phyloP scores from a whole-genome alignment of 441 rosid species.

The Kokia cookei region DNA sequence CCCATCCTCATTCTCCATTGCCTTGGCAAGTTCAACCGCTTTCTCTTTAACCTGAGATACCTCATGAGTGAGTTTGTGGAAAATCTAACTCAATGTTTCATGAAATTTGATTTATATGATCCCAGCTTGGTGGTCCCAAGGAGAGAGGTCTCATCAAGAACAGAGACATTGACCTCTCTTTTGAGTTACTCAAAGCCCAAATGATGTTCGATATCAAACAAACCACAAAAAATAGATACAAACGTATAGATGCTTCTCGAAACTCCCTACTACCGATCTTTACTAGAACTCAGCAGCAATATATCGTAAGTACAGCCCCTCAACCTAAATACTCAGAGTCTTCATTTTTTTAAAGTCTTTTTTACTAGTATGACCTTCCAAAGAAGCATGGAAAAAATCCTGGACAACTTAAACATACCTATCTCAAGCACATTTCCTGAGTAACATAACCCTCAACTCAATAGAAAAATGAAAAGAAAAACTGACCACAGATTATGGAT shows the following conservation, averaged over 20 bases:
- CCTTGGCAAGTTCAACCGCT: conserved; percentile 78
- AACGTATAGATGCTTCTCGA: not conserved
- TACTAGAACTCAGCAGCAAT: not conserved
- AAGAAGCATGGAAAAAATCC: not conserved
- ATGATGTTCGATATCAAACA: not conserved
- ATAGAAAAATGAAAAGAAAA: not conserved
- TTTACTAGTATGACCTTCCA: not conserved
- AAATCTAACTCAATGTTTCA: not conserved
- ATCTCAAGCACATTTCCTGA: not conserved
- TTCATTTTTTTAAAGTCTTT: too few relatives aligned
- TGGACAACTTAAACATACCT: too few relatives aligned
- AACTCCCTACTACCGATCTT: not conserved
- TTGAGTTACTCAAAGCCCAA: not conserved
- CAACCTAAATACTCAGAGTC: not conserved
- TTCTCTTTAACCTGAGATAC: conserved; percentile 67
- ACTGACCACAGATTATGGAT: not conserved
- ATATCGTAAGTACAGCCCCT: not conserved
- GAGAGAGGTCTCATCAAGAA: not conserved
- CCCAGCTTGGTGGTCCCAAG: not conserved
- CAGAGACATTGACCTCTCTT: not conserved
- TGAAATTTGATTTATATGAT: not conserved
- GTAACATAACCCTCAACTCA: not conserved
- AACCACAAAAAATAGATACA: not conserved
- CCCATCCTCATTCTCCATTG: conserved; percentile 96
- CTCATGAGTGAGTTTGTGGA: not conserved